Evolutionary conservation across 306 rosid genomes (phyloP).

Genomic region (Oemleria cerasiformis): DNA sequence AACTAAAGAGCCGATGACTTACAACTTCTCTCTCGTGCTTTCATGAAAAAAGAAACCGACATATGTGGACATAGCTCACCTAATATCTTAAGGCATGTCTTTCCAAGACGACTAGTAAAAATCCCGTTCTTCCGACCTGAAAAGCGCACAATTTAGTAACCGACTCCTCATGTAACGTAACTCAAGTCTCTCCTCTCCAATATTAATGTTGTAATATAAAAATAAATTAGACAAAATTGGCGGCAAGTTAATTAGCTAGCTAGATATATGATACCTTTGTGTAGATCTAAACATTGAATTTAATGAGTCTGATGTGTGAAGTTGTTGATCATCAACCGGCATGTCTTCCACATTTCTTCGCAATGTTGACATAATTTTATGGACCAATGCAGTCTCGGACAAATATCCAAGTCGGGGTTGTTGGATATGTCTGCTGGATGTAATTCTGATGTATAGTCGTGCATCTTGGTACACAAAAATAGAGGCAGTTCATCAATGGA

Average conservation of each 20-base stretch:
- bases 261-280: background rate
- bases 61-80: background rate
- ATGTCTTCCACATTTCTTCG: slow-evolving; percentile 18
- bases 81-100: background rate
- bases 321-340: slow-evolving; percentile 29
- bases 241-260: too few species aligned
- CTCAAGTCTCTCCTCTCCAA: background rate
- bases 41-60: background rate
- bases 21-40: background rate
- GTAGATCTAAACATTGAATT: background rate
- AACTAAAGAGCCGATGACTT: background rate
- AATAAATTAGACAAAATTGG: background rate
- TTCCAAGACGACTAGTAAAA: background rate
- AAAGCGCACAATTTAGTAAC: background rate
- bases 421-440: background rate
- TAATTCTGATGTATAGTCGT: background rate
- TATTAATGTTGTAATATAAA: background rate
- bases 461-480: slow-evolving; percentile 30
- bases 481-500: background rate
- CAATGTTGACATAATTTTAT: slow-evolving; percentile 26
- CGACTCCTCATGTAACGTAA: too few species aligned
- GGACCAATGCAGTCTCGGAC: slow-evolving; percentile 22
- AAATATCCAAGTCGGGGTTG: rapidly evolving
- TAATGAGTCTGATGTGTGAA: background rate
- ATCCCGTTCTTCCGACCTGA: background rate